These are phyloP conservation scores for Barnettozyma sp. DNA, from an alignment of 805 yeast species.

Conservation along the genomic window DNA sequence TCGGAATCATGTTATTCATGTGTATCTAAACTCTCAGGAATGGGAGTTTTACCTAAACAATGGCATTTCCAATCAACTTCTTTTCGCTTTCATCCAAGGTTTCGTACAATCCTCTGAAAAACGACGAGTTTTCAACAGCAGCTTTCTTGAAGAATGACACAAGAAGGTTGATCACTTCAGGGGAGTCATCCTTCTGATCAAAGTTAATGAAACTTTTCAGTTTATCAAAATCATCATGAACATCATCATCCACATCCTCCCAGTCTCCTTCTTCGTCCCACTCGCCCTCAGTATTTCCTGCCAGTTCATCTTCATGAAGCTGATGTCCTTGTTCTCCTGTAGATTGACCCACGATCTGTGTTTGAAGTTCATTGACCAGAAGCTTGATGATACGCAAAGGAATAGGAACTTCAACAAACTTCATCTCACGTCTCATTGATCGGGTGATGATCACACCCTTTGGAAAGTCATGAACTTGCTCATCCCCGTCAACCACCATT, in stretches of 20 bases:
- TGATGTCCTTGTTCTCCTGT: slow-evolving; percentile 7
- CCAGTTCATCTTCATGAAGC: slow-evolving; percentile 55
- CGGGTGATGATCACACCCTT: slow-evolving; percentile 73
- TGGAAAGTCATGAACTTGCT: slow-evolving; percentile 44
- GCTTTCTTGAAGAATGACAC: slow-evolving; percentile 50
- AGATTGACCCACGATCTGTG: slow-evolving; percentile 36
- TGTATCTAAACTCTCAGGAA: too few species aligned
- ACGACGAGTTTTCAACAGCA: slow-evolving; percentile 41
- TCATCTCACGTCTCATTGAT: slow-evolving; percentile 62
- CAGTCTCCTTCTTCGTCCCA: slow-evolving; percentile 57
- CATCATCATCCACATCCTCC: slow-evolving; percentile 72
- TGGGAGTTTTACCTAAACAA: slow-evolving; percentile 27
- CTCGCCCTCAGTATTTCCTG: slow-evolving; percentile 57
- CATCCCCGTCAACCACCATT: slow-evolving; percentile 70
- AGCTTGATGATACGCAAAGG: slow-evolving; percentile 67
- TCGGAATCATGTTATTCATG: too few species aligned
- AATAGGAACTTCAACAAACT: slow-evolving; percentile 60
- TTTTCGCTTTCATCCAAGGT: slow-evolving; percentile 43
- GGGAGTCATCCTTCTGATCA: slow-evolving; percentile 23
- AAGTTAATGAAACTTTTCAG: slow-evolving; percentile 49
- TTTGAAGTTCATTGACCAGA: slow-evolving; percentile 59
- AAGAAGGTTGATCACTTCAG: slow-evolving; percentile 32
- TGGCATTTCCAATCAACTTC: slow-evolving; percentile 42
- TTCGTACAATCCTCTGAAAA: slow-evolving; percentile 46
- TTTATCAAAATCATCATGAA: slow-evolving; percentile 52